Base-by-base conservation (phyloP, 2,329 filamentous ascomycete genomes). In the Pezicula neosporulosa region DNA sequence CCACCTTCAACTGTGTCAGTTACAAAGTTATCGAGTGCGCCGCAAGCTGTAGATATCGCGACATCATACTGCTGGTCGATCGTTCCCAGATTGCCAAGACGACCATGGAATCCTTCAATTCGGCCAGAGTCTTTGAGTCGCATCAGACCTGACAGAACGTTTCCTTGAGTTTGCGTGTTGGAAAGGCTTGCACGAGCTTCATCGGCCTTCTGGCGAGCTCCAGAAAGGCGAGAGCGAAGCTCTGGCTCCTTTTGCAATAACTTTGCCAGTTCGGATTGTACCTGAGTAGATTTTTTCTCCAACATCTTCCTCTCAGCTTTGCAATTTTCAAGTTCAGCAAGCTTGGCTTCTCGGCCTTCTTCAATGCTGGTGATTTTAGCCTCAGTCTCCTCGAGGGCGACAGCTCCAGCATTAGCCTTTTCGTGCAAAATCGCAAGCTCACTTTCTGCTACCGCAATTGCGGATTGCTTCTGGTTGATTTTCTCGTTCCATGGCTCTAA, bases 401-500 rank as follows among this genome's bases (percentile, higher is more conserved):
- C 86, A 7, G 89, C 86, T 4, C 92, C 91, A 30, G 93, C 87
- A 63, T 91, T 96, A 47, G 90, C 89, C 66, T 91, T 90, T 66
- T 99, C 94, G 38, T 83, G 82, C 7, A 99, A 78, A 51, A 99
- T 97, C 53, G 91, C 87, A 60, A 97, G 82, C 69, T 99, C 93
- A 68, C 91, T 96, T 67, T 96, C 89, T 1, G 94, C 91, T 10
- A 99, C 92, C 4, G 93, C 93, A 59, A 97, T 95, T 3, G 89
- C 85, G 0, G 92, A 97, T 65, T 94, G 88, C 69, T 96, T 97
- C 66, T 96, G 87, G 68, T 94, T 97, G 73, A 99, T 93, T 72
- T 94, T 97, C 59, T 91, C 91, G 60, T 87, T 92, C 94, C 94
- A 99, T 0, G 94, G 94, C 70, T 97, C 93, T 10, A 99, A 77